Percentiles rank a stretch among this genome's conserved stretches.
Evolutionary conservation across 1,284 basidiomycete genomes (phyloP).

Genomic region (Cryptococcus sp.): DNA sequence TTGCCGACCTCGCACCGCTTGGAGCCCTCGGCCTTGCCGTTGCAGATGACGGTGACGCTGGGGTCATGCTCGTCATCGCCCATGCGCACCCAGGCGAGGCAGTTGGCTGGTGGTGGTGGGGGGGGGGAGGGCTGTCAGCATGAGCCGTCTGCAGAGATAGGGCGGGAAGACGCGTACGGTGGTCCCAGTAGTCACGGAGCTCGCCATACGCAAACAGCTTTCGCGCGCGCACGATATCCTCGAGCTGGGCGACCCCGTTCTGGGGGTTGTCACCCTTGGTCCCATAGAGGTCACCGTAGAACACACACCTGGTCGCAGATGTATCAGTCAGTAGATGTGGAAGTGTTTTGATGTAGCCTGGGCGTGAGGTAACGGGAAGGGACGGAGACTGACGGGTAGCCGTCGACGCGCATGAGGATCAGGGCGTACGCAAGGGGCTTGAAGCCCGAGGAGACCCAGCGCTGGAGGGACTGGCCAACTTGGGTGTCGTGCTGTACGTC

Average conservation of each 20-base stretch:
- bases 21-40: slow-evolving; percentile 45
- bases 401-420: slow-evolving; percentile 74
- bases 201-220: slow-evolving; percentile 58
- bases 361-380: not conserved
- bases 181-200: slow-evolving; percentile 55
- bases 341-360: not conserved
- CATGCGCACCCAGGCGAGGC: slow-evolving; percentile 55
- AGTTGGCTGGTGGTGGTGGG: slow-evolving; percentile 38
- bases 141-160: too few species aligned
- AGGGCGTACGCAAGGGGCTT: slow-evolving; percentile 71
- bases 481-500: slow-evolving; percentile 53
- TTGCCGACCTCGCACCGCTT: slow-evolving; percentile 56
- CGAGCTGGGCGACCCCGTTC: slow-evolving; percentile 51
- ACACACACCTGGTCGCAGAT: slow-evolving; percentile 64
- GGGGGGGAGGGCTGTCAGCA: slow-evolving; percentile 1
- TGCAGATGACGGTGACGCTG: slow-evolving; percentile 53
- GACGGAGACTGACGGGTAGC: slow-evolving; percentile 68
- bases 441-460: slow-evolving; percentile 56
- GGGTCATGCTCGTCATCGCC: slow-evolving; percentile 55
- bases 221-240: slow-evolving; percentile 55
- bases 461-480: slow-evolving; percentile 56
- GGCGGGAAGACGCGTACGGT: slow-evolving; percentile 49
- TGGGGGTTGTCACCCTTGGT: slow-evolving; percentile 55
- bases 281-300: slow-evolving; percentile 78
- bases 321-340: not conserved